Percentiles rank a stretch among this genome's conserved stretches.
These are phyloP conservation scores for peach (Prunus persica) DNA, from an alignment of 306 rosid genomes.

Conservation along the genomic window DNA sequence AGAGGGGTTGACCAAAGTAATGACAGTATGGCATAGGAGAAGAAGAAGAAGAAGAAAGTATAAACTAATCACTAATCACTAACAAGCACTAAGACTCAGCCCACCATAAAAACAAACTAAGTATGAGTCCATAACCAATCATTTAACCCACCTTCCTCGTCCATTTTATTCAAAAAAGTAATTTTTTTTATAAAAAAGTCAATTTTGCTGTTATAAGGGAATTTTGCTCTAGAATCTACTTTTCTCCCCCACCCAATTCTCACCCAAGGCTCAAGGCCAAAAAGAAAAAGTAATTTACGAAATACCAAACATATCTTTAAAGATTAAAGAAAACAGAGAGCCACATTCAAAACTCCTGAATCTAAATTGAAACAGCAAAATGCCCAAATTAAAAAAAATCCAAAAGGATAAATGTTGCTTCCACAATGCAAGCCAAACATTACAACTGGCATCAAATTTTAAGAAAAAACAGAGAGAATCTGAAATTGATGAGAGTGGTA, in stretches of 20 bases:
- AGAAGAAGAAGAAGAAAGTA: slow-evolving; percentile 1
- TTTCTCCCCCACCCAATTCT: not conserved
- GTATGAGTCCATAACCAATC: not conserved
- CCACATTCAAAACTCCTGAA: too few relatives aligned
- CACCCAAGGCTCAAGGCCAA: too few relatives aligned
- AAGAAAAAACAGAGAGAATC: not conserved
- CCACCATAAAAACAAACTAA: not conserved
- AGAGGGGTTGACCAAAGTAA: slow-evolving; percentile 11
- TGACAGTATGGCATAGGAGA: not conserved
- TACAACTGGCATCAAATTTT: not conserved
- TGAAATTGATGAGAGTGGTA: slow-evolving; percentile 16
- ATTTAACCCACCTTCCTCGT: not conserved
- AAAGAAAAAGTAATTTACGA: too few relatives aligned
- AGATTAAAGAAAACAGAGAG: too few relatives aligned
- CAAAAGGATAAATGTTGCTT: not conserved
- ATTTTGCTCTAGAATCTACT: not conserved
- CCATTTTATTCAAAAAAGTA: not conserved
- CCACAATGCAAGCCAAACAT: not conserved
- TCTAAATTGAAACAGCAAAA: too few relatives aligned
- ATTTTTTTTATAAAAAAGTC: too few relatives aligned
- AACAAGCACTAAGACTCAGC: not conserved
- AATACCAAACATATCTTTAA: too few relatives aligned
- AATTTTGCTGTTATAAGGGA: not conserved
- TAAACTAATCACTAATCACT: not conserved
- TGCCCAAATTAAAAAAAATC: not conserved